phyloP scores from a whole-genome alignment of 1,139 yeast species.

The Pneumocystis jirovecii region DNA sequence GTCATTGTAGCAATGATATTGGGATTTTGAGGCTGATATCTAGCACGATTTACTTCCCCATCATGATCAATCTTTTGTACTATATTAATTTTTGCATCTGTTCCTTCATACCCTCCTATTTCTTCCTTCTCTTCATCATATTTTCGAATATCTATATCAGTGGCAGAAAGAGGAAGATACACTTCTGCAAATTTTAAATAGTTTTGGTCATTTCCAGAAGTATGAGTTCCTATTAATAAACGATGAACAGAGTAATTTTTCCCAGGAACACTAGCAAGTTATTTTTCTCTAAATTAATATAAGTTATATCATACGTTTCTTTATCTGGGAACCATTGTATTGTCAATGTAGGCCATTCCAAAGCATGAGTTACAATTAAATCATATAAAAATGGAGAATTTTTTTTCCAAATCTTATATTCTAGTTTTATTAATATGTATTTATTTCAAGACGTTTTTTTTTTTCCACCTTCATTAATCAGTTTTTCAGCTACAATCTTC shows the following conservation, averaged over 20 bases:
- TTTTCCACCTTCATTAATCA: constrained; percentile 2
- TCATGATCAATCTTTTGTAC: constrained; percentile 35
- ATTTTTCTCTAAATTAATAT: background rate
- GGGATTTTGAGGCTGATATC: constrained; percentile 64
- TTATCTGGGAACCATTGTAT: constrained; percentile 33
- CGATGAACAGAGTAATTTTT: constrained; percentile 21
- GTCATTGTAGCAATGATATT: constrained; percentile 59
- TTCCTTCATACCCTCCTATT: constrained; percentile 22
- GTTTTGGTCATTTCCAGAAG: constrained; percentile 66
- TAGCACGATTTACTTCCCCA: constrained; percentile 64
- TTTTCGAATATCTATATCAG: constrained; percentile 21
- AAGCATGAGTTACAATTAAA: constrained; percentile 52
- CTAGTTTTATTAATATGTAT: constrained; percentile 21
- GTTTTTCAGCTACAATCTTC: constrained; percentile 2
- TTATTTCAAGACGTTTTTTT: constrained; percentile 3
- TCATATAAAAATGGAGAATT: constrained; percentile 82
- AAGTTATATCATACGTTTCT: constrained; percentile 14
- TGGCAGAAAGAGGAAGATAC: constrained; percentile 38
- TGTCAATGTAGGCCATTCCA: constrained; percentile 43
- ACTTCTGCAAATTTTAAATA: constrained; percentile 63
- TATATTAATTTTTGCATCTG: constrained; percentile 33
- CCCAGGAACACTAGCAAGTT: constrained; percentile 13
- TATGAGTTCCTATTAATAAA: constrained; percentile 70
- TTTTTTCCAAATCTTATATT: constrained; percentile 89
- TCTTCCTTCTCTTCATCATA: constrained; percentile 24